Evolutionary conservation across 75 land plant genomes (phyloP).

Genomic region (Selaginella tamariscina): DNA sequence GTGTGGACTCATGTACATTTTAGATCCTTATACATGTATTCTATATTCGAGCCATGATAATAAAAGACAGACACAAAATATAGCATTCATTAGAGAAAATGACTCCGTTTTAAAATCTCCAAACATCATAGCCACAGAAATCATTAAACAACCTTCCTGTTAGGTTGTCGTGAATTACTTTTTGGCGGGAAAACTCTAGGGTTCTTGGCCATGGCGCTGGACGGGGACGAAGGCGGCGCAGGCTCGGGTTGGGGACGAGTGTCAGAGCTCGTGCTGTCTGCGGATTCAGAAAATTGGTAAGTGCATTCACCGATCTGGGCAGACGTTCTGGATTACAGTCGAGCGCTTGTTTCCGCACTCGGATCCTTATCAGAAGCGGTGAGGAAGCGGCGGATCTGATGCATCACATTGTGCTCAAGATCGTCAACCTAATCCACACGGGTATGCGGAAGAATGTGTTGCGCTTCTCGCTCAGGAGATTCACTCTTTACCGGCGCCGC

Average conservation of each 20-base stretch:
- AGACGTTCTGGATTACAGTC: constrained; percentile 20
- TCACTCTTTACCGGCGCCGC: constrained; percentile 18
- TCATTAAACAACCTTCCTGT: background rate
- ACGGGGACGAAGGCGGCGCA: constrained; percentile 11
- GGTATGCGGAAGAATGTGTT: too few relatives aligned
- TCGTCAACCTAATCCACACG: too few relatives aligned
- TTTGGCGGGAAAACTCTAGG: too few relatives aligned
- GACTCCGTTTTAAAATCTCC: background rate
- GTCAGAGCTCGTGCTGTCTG: too few relatives aligned
- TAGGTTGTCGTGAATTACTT: too few relatives aligned
- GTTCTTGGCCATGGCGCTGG: constrained; percentile 23
- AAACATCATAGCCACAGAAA: background rate
- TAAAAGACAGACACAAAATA: background rate
- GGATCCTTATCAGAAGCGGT: too few relatives aligned
- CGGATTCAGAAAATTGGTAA: too few relatives aligned
- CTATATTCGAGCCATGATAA: background rate
- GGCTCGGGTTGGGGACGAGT: constrained; percentile 7
- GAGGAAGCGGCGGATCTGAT: too few relatives aligned
- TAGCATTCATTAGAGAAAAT: background rate
- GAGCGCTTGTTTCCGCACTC: constrained; percentile 20
- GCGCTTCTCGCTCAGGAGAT: constrained; percentile 30
- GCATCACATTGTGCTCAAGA: too few relatives aligned
- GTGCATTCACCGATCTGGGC: constrained; percentile 13
- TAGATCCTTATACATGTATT: too few relatives aligned
- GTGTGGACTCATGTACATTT: too few relatives aligned